Conservation (phyloP, 805 yeast genomes). For the Saccharomycopsis schoenii region DNA sequence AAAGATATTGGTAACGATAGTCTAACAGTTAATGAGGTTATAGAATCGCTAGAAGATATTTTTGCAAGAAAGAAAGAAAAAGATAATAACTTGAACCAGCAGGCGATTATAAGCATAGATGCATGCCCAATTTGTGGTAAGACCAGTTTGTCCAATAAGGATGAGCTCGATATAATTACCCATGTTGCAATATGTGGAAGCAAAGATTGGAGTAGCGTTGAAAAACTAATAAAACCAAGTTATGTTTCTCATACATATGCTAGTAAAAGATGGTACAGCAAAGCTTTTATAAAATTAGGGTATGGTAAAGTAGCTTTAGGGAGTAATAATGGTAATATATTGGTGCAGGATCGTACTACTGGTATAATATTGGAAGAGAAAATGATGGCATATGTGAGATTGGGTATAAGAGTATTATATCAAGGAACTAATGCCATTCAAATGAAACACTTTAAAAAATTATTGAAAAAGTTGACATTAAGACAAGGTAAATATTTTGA, state of each 20-base stretch:
- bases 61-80: constrained; percentile 3
- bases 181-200: constrained; percentile 84
- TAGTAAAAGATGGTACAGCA: constrained; percentile 80
- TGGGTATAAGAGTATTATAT: constrained; percentile 80
- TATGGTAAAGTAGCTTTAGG: constrained; percentile 85
- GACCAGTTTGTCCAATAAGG: constrained; percentile 42
- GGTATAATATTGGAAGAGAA: constrained; percentile 90
- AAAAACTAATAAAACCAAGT: constrained; percentile 50
- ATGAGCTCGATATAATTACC: constrained; percentile 62
- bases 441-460: constrained; percentile 44
- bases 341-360: constrained; percentile 84
- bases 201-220: constrained; percentile 63
- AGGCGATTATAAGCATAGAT: constrained; percentile 43
- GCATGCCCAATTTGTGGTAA: constrained; percentile 75
- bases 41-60: constrained; percentile 35
- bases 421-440: constrained; percentile 59
- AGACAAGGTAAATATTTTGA: constrained; percentile 86
- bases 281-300: constrained; percentile 69
- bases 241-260: constrained; percentile 79
- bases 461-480: constrained; percentile 55
- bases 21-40: constrained; percentile 45
- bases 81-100: background rate
- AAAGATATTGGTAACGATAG: constrained; percentile 30
- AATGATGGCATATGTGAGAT: constrained; percentile 77
- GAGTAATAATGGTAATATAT: constrained; percentile 82